These are phyloP conservation scores for Acanthamoeba castellanii DNA, from an alignment of 208 protist genomes.

Conservation along the genomic window DNA sequence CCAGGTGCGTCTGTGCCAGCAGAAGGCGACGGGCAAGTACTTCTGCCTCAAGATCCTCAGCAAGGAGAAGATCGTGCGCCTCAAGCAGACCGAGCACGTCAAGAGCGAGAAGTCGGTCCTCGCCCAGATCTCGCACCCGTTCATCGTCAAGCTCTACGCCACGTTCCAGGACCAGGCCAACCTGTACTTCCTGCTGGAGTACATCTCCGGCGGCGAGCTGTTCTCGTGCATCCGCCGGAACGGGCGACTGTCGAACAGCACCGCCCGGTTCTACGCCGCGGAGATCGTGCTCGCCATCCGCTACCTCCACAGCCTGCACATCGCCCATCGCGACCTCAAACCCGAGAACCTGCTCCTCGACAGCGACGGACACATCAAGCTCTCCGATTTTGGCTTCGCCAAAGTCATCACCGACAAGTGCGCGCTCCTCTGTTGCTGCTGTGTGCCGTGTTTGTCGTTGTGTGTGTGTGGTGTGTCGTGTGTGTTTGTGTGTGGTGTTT, in stretches of 20 bases:
- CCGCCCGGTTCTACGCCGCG: constrained; percentile 66
- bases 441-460: too few species aligned
- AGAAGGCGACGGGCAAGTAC: constrained; percentile 81
- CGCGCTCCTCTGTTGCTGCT: too few species aligned
- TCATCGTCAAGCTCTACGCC: constrained; percentile 90
- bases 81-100: constrained; percentile 93
- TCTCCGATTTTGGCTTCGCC: constrained; percentile 97
- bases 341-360: constrained; percentile 98
- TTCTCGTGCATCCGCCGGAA: constrained; percentile 86
- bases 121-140: constrained; percentile 88
- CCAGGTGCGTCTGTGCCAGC: constrained; percentile 85
- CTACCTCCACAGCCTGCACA: constrained; percentile 61
- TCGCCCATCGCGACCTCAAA: constrained; percentile 83
- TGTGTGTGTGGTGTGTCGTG: not conserved
- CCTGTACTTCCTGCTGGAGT: constrained; percentile 92
- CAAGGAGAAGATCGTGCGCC: constrained; percentile 88
- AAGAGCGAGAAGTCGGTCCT: constrained; percentile 94
- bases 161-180: constrained; percentile 89
- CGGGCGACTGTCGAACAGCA: constrained; percentile 32
- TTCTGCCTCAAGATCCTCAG: constrained; percentile 91
- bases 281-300: constrained; percentile 68
- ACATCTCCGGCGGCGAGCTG: constrained; percentile 92
- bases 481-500: not conserved
- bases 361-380: constrained; percentile 96
- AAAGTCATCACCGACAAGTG: constrained; percentile 86